These are phyloP conservation scores for Xenoacremonium recifei DNA, from an alignment of 2,329 filamentous ascomycete genomes.

Conservation along the genomic window DNA sequence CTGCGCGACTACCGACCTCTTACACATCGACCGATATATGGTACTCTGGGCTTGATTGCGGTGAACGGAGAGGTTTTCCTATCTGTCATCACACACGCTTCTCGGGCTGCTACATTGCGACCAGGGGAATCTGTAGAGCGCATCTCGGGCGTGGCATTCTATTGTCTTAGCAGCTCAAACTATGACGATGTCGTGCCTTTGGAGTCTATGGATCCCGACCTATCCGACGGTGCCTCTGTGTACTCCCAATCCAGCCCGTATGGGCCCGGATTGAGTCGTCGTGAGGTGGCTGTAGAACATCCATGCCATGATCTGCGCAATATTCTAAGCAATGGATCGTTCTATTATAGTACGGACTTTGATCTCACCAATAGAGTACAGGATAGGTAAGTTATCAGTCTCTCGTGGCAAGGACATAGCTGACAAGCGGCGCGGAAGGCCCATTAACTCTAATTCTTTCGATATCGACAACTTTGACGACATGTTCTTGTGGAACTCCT, in stretches of 20 bases:
- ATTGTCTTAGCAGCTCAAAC: constrained; percentile 82
- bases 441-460: constrained; percentile 73
- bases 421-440: constrained; percentile 52
- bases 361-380: constrained; percentile 92
- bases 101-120: constrained; percentile 75
- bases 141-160: constrained; percentile 86
- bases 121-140: constrained; percentile 87
- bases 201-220: constrained; percentile 51
- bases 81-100: constrained; percentile 79
- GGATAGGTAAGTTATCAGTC: constrained; percentile 72
- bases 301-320: constrained; percentile 90
- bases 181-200: constrained; percentile 74
- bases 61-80: constrained; percentile 84
- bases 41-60: constrained; percentile 85
- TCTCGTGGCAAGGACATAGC: no score
- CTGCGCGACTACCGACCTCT: constrained; percentile 75
- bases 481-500: constrained; percentile 95
- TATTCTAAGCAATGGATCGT: constrained; percentile 86
- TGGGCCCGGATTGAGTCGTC: constrained; percentile 52
- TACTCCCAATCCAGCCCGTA: constrained; percentile 44
- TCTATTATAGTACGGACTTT: constrained; percentile 99
- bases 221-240: constrained; percentile 44
- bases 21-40: constrained; percentile 72
- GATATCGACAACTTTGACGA: constrained; percentile 92
- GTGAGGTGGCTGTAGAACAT: constrained; percentile 75